phyloP scores from a whole-genome alignment of 2,329 filamentous ascomycete genomes.

The Ophiostoma himal-ulmi region DNA sequence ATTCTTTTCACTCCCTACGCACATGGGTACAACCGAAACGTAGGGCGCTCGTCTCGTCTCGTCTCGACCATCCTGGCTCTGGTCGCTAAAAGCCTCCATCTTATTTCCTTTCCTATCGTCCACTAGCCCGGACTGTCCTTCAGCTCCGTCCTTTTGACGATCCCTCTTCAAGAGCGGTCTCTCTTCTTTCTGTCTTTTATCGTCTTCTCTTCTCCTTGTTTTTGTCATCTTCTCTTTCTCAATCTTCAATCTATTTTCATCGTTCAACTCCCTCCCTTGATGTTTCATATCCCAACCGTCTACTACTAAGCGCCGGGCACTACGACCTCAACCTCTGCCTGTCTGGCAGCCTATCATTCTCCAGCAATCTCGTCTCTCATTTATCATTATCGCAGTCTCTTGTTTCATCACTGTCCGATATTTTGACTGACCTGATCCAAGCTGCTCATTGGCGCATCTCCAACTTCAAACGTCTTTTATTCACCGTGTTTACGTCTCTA shows the following conservation, averaged over 20 bases:
- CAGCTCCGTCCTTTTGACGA: constrained; percentile 7
- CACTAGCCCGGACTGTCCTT: constrained; percentile 4
- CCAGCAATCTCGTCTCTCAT: neutral
- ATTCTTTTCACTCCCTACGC: too few species aligned
- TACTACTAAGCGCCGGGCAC: neutral
- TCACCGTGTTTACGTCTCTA: neutral
- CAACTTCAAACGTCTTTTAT: neutral
- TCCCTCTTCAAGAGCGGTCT: constrained; percentile 4
- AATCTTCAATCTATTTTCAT: neutral
- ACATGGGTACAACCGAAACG: constrained; percentile 1
- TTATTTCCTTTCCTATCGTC: neutral
- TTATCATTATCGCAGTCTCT: neutral
- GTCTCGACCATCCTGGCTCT: constrained; percentile 3
- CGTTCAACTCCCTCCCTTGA: neutral
- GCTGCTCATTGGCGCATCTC: neutral
- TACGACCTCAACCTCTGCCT: neutral
- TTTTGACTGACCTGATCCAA: neutral
- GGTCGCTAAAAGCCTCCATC: constrained; percentile 10
- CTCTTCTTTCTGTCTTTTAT: neutral
- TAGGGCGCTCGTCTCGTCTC: neutral
- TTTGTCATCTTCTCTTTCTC: neutral
- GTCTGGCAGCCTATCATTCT: constrained; percentile 2
- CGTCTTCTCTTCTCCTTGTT: neutral
- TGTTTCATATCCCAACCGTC: constrained; percentile 4
- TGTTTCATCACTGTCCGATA: neutral